Evolutionary conservation across 23 red algal genomes (phyloP), one percentile per base, ranked within the genome.

Genomic region (Chondrus crispus): DNA sequence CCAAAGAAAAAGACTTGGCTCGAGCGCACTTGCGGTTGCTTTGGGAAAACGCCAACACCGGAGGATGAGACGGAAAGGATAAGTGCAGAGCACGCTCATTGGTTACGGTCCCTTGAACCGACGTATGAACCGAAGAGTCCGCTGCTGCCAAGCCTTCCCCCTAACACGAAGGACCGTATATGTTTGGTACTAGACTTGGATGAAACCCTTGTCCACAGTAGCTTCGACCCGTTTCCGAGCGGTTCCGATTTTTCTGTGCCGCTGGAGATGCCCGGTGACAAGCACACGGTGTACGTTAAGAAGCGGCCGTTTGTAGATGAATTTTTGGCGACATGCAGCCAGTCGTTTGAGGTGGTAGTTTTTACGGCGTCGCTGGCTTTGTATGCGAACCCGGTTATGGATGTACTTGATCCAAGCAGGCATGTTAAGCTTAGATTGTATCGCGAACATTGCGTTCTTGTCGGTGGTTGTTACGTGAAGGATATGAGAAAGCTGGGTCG

Each of bases 131-230:
- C 85, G 51, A 44, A 62, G 22, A 51, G 54, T 44, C 95, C 89
- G 20, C 84, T 96, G 46, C 88, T 91, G n/a, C 88, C 95, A 0
- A 53, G 45, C 19, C 64, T 53, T 30, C 38, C 64, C 46, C 51
- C 47, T 29, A 60, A 78, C 37, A 84, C 71, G 39, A 32, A 79
- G 39, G 89, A 54, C 69, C 49, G 71, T 5, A 82, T 84, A 69
- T 92, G 89, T 46, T 86, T 98, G 13, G 93, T 98, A 3, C 87
- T 98, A 26, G 97, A 98, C 47, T 88, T 98, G 43, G 97, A 98
- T 81, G 97, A 98, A 52, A 98, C 97, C 45, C 88, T 98, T 38
- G 97, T 98, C 10, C 97, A 98, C 62, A 94, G 73, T 36, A 94
- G 94, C 36, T 93, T 93, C 40, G 89, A 85, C 20, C 83, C 81